These are phyloP conservation scores for Beauveria bassiana DNA, from an alignment of 2,329 filamentous ascomycete species.

Conservation along the genomic window DNA sequence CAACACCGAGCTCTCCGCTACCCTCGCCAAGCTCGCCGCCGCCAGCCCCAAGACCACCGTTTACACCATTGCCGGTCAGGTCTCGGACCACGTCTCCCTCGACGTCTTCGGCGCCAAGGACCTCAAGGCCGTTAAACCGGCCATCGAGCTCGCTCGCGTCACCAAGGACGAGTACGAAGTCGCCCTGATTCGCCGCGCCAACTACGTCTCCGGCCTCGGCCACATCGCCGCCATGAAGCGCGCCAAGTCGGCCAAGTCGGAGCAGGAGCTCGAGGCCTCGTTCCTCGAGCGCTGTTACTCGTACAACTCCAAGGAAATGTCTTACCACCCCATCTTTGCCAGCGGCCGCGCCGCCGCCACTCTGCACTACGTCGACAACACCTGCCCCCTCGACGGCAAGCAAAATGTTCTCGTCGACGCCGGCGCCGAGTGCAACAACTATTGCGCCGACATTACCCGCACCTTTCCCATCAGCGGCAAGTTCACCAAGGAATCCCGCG, in stretches of 20 bases:
- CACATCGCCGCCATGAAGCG: conserved; percentile 55
- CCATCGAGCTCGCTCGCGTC: conserved; percentile 61
- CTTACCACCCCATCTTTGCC: conserved; percentile 82
- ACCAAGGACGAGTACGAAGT: conserved; percentile 71
- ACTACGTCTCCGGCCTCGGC: conserved; percentile 59
- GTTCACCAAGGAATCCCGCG: conserved; percentile 60
- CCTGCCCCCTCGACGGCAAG: conserved; percentile 61
- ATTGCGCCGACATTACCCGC: conserved; percentile 68
- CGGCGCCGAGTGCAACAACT: conserved; percentile 67
- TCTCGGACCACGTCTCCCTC: conserved; percentile 65
- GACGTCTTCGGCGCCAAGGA: conserved; percentile 61
- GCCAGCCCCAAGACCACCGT: conserved; percentile 39
- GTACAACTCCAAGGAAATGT: conserved; percentile 70
- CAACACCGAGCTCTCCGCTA: conserved; percentile 67
- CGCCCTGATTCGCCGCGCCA: conserved; percentile 64
- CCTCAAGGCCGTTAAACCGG: conserved; percentile 44
- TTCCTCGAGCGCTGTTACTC: conserved; percentile 73
- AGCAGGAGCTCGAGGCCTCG: conserved; percentile 73
- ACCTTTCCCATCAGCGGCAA: conserved; percentile 75
- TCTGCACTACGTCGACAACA: conserved; percentile 79
- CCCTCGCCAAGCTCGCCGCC: conserved; percentile 47
- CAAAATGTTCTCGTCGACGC: conserved; percentile 79
- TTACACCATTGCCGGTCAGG: conserved; percentile 71
- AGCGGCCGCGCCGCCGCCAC: conserved; percentile 73
- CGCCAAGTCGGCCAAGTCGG: conserved; percentile 60